Evolutionary conservation across 2,329 filamentous ascomycete species (phyloP).

Genomic region (Tolypocladium paradoxum): DNA sequence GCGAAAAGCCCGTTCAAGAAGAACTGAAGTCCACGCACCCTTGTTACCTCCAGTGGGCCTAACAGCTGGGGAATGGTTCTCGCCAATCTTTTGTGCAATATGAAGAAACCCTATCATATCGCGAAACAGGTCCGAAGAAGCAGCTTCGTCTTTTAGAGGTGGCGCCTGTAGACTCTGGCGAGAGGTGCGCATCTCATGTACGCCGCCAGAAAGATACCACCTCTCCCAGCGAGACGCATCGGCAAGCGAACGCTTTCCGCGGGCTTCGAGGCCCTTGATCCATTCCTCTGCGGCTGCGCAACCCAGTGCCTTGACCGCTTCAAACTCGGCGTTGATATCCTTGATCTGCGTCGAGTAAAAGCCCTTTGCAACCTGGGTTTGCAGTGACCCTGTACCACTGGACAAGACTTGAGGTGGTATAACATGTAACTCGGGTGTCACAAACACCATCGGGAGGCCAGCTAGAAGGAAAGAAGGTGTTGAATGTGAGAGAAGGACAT

Average conservation of each 20-base stretch:
- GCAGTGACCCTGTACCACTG: constrained; percentile 32
- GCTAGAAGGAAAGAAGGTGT: constrained; percentile 51
- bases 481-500: constrained; percentile 52
- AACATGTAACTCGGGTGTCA: constrained; percentile 50
- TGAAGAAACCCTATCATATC: not conserved
- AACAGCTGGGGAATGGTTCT: too few species aligned
- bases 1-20: not conserved
- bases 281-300: constrained; percentile 62
- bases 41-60: not conserved
- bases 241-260: constrained; percentile 48
- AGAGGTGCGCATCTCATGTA: constrained; percentile 23
- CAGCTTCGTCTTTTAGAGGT: not conserved
- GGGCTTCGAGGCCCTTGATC: constrained; percentile 60
- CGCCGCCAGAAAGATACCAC: constrained; percentile 45
- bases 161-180: not conserved
- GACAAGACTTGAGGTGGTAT: constrained; percentile 46
- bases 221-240: constrained; percentile 65
- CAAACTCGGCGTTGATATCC: constrained; percentile 50
- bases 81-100: not conserved
- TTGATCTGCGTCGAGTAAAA: constrained; percentile 55
- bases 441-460: constrained; percentile 58
- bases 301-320: constrained; percentile 55
- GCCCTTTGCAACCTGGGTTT: constrained; percentile 49
- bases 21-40: not conserved
- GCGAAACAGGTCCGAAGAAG: not conserved